Evolutionary conservation across 2,329 filamentous ascomycete genomes (phyloP).

Genomic region (Chaetomium olivaceum): DNA sequence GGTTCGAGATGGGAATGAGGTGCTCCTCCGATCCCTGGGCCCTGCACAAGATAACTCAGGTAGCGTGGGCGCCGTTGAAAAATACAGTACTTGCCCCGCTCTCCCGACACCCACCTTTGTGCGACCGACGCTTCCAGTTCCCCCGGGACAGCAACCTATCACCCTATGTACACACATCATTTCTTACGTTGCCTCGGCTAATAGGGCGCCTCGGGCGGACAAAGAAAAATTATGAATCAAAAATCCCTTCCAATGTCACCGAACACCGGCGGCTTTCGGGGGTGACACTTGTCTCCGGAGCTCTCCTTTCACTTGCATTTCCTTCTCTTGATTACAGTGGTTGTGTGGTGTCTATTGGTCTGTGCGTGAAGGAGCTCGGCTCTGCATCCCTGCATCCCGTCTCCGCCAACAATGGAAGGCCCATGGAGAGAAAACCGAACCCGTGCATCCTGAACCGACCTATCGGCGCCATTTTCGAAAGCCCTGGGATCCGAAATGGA

Average conservation of each 20-base stretch:
- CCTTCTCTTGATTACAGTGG: neutral
- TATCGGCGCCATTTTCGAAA: neutral
- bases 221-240: neutral
- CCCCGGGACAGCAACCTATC: no score
- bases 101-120: neutral
- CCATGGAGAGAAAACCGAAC: neutral
- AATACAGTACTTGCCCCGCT: neutral
- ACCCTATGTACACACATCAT: neutral
- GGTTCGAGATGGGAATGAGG: neutral
- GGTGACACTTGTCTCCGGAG: neutral
- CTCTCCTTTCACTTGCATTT: neutral
- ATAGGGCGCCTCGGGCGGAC: neutral
- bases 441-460: slow-evolving; percentile 6
- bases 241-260: no score
- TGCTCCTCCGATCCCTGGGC: neutral
- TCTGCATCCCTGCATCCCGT: slow-evolving; percentile 15
- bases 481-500: neutral
- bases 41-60: neutral
- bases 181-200: neutral
- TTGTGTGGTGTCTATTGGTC: neutral
- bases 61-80: neutral
- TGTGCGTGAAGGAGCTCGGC: slow-evolving; percentile 9
- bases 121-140: neutral
- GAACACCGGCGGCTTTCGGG: slow-evolving; percentile 1
- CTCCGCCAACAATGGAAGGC: slow-evolving; percentile 1